phyloP scores from a whole-genome alignment of 2,329 filamentous ascomycete species.

The Cyanodermella asteris region DNA sequence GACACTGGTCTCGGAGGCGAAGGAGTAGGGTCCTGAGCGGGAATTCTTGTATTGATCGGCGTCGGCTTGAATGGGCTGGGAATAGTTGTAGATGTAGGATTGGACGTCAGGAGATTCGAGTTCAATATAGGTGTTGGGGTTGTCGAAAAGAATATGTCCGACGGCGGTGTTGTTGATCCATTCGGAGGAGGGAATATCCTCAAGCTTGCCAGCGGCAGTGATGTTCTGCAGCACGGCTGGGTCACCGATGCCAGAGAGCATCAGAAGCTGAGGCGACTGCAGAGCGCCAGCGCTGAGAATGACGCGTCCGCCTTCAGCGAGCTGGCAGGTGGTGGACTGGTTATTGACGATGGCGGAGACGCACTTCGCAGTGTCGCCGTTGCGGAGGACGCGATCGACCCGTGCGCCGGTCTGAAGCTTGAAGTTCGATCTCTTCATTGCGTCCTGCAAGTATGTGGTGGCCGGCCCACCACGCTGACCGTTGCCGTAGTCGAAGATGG shows the following conservation, averaged over 20 bases:
- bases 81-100: constrained; percentile 28
- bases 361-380: constrained; percentile 19
- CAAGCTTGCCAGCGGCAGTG: constrained; percentile 16
- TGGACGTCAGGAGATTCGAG: constrained; percentile 20
- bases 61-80: constrained; percentile 20
- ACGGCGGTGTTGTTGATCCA: constrained; percentile 30
- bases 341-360: constrained; percentile 18
- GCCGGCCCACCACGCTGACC: constrained; percentile 29
- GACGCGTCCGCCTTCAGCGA: constrained; percentile 11
- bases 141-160: constrained; percentile 31
- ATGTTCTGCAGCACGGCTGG: constrained; percentile 11
- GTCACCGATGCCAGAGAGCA: constrained; percentile 19
- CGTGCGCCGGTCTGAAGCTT: constrained; percentile 21
- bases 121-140: constrained; percentile 33
- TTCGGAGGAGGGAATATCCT: constrained; percentile 12
- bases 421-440: constrained; percentile 21
- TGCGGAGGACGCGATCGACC: constrained; percentile 24
- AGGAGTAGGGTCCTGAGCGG: constrained; percentile 30
- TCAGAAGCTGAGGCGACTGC: constrained; percentile 11
- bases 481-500: constrained; percentile 25
- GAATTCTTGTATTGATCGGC: constrained; percentile 23
- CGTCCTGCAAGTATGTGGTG: constrained; percentile 28
- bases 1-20: constrained; percentile 29
- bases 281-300: constrained; percentile 17
- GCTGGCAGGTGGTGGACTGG: constrained; percentile 10